Evolutionary conservation across 2,329 filamentous ascomycete genomes (phyloP), one percentile per base, ranked within the genome.

Genomic region (Sporothrix dimorphospora): DNA sequence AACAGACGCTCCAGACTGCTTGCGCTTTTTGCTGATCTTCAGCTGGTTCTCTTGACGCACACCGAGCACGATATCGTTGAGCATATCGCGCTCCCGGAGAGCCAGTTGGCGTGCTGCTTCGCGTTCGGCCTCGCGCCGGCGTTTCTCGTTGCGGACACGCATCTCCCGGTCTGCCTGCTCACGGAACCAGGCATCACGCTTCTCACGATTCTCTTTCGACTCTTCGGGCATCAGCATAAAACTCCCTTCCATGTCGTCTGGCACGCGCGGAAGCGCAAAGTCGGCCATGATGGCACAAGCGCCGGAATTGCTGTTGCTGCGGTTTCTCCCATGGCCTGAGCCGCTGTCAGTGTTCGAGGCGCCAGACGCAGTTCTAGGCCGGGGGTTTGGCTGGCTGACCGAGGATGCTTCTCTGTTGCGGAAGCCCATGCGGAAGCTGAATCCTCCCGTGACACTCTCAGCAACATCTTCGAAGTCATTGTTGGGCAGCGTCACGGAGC

Each of bases 161-260:
- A 53, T 34, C 16, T 72, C 59, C 3, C n/a, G n/a, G 21, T 68
- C 45, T 0, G 34, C 73, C 19, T 71, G 68, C 40, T 75, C 55
- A 7, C 70, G 72, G 49, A 76, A 76, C 72, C 71, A 76, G 1
- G 14, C 57, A 4, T 72, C 69, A 0, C 75, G 71, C 42, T 72
- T 75, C 6, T 71, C 71, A 0, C 72, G 70, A 14, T 72, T 67
- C 19, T 9, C 53, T n/a, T 71, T 73, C 12, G 72, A 68, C 9
- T 57, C 40, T 12, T 73, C 69, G 1, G 59, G 47, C 53, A 49
- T 57, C 0, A 73, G 59, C 59, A 66, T 68, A 40, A 71, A 73
- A 7, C 63, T 8, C 1, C 72, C 74, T 2, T 55, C 45, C 38
- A 75, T 71, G 0, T 70, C 69, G 1, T 19, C 3, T 0, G 74